Evolutionary conservation across 352 stramenopile species (phyloP).

Genomic region (Phytophthora constricta): DNA sequence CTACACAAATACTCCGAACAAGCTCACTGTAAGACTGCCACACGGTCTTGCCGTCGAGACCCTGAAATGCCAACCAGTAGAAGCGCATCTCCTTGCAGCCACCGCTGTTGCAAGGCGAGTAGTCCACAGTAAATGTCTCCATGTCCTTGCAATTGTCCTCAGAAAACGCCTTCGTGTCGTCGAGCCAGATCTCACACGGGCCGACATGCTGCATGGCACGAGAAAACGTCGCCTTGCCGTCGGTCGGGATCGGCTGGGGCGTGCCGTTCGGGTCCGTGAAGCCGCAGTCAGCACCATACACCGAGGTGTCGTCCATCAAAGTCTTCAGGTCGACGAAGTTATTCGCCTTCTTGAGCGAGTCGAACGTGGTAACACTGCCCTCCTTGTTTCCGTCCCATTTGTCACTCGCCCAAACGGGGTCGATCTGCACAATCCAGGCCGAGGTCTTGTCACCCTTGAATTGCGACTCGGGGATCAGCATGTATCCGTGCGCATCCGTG

Average conservation of each 20-base stretch:
- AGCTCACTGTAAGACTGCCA: conserved; percentile 56
- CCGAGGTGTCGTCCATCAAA: conserved; percentile 43
- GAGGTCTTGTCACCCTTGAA: conserved; percentile 40
- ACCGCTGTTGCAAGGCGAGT: conserved; percentile 35
- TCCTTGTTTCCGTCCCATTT: conserved; percentile 44
- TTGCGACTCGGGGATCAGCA: conserved; percentile 40
- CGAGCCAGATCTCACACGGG: conserved; percentile 49
- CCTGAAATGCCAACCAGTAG: conserved; percentile 53
- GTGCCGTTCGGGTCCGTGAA: conserved; percentile 43
- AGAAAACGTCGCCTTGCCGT: conserved; percentile 46
- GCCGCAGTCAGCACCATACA: conserved; percentile 42
- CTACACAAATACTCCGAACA: background rate
- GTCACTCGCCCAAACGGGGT: conserved; percentile 33
- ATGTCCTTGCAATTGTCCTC: conserved; percentile 46
- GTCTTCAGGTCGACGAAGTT: conserved; percentile 42
- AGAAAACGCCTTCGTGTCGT: conserved; percentile 42
- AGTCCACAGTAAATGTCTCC: conserved; percentile 50
- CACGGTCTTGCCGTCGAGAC: conserved; percentile 39
- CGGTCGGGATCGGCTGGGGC: conserved; percentile 41
- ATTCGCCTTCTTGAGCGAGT: conserved; percentile 35
- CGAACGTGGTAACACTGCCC: conserved; percentile 35
- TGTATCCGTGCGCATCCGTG: conserved; percentile 39
- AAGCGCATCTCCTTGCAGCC: conserved; percentile 49
- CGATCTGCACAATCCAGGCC: conserved; percentile 46
- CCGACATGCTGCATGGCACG: conserved; percentile 38